phyloP scores from a whole-genome alignment of 2,329 filamentous ascomycete genomes.

The Cyclaneusma minus region DNA sequence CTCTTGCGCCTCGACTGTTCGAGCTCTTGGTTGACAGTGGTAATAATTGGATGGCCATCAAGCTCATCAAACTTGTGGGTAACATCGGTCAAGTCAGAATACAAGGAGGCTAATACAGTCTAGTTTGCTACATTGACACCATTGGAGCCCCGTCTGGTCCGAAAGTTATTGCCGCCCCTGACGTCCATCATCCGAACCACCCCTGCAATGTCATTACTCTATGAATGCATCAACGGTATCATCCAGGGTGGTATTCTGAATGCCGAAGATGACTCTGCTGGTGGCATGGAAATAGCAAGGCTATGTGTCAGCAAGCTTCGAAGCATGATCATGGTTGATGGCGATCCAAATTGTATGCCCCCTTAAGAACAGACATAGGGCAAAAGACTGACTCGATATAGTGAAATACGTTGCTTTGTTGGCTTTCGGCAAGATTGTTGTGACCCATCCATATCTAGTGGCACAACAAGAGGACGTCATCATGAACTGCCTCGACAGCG shows the following conservation, averaged over 20 bases:
- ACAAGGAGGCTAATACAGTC: slow-evolving; percentile 13
- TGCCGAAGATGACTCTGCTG: slow-evolving; percentile 61
- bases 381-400: slow-evolving; percentile 20
- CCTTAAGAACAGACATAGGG: slow-evolving; percentile 7
- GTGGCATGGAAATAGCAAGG: slow-evolving; percentile 80
- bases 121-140: slow-evolving; percentile 92
- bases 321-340: slow-evolving; percentile 86
- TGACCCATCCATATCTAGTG: slow-evolving; percentile 76
- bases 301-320: slow-evolving; percentile 86
- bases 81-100: slow-evolving; percentile 1
- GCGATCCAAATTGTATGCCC: slow-evolving; percentile 74
- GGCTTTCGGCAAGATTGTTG: slow-evolving; percentile 88
- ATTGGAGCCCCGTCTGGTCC: slow-evolving; percentile 76
- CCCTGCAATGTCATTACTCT: slow-evolving; percentile 91
- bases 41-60: slow-evolving; percentile 99
- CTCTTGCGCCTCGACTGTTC: slow-evolving; percentile 80
- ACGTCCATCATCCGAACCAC: slow-evolving; percentile 91
- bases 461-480: slow-evolving; percentile 92
- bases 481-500: slow-evolving; percentile 86
- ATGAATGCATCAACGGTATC: slow-evolving; percentile 97
- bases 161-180: slow-evolving; percentile 79
- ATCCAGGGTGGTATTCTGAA: slow-evolving; percentile 92
- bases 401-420: slow-evolving; percentile 95
- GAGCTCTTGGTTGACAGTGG: slow-evolving; percentile 80
- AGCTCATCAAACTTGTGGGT: slow-evolving; percentile 85